These are phyloP conservation scores for Sungouiozyma ichnusensis DNA, from an alignment of 805 yeast genomes.

Conservation along the genomic window DNA sequence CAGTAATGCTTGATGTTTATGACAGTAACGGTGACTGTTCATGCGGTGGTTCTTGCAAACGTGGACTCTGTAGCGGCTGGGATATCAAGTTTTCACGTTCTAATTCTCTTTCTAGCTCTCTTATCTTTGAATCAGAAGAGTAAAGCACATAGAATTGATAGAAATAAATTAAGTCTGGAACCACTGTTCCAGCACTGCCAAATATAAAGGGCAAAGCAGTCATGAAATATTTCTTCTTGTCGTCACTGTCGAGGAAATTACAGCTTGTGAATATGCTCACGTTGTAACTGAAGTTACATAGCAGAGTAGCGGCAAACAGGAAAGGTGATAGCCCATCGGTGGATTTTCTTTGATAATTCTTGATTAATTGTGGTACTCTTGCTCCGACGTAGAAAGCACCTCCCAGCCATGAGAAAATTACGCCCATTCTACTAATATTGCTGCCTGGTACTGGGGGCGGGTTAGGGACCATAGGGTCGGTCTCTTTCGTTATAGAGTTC, in stretches of 20 bases:
- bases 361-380: slow-evolving; percentile 73
- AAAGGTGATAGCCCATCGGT: slow-evolving; percentile 80
- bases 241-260: slow-evolving; percentile 33
- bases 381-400: slow-evolving; percentile 66
- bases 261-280: slow-evolving; percentile 61
- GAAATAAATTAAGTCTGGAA: slow-evolving; percentile 63
- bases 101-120: slow-evolving; percentile 20
- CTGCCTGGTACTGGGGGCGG: neutral
- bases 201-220: slow-evolving; percentile 73
- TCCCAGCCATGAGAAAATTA: slow-evolving; percentile 64
- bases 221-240: slow-evolving; percentile 39
- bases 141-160: slow-evolving; percentile 40
- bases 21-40: neutral
- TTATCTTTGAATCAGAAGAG: slow-evolving; percentile 21
- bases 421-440: slow-evolving; percentile 28
- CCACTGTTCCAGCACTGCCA: slow-evolving; percentile 78
- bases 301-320: slow-evolving; percentile 65
- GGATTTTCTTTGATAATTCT: slow-evolving; percentile 67
- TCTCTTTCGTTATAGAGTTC: neutral
- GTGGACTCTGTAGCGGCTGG: neutral
- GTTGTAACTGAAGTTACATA: slow-evolving; percentile 71
- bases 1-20: neutral
- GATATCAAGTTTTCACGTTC: neutral
- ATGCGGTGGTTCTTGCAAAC: neutral
- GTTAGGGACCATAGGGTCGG: neutral